Evolutionary conservation across 2,329 filamentous ascomycete species (phyloP).

Genomic region (Hypomyces perniciosus): DNA sequence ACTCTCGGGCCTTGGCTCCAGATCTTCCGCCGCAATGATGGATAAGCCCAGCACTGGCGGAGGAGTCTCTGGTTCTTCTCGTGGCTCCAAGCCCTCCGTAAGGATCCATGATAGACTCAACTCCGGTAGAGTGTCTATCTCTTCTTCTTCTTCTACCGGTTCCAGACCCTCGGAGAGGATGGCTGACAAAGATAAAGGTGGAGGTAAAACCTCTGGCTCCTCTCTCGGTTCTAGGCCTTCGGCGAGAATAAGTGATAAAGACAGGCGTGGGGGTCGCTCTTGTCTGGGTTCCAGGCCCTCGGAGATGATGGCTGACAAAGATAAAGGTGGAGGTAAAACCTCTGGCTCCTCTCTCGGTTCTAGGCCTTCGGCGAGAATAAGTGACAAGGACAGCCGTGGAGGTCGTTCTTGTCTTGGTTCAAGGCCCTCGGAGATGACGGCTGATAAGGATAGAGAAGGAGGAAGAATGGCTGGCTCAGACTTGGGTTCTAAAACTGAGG

Average conservation of each 20-base stretch:
- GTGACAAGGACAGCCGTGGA: no score
- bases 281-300: conserved; percentile 36
- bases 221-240: conserved; percentile 26
- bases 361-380: conserved; percentile 19
- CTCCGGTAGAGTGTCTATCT: conserved; percentile 17
- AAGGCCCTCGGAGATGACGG: conserved; percentile 30
- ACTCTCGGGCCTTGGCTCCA: conserved; percentile 25
- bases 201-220: conserved; percentile 24
- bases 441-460: conserved; percentile 19
- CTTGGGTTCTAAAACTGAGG: conserved; percentile 24
- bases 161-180: conserved; percentile 35
- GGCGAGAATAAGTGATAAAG: conserved; percentile 12
- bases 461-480: conserved; percentile 16
- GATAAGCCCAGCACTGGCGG: conserved; percentile 21
- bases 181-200: conserved; percentile 28
- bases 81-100: conserved; percentile 30
- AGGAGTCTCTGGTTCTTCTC: conserved; percentile 18
- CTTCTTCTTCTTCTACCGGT: conserved; percentile 30
- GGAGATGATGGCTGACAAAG: conserved; percentile 22
- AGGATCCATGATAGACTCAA: conserved; percentile 28
- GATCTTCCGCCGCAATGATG: conserved; percentile 23
- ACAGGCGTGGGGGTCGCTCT: conserved; percentile 18
- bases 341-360: conserved; percentile 24
- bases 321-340: conserved; percentile 16
- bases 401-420: conserved; percentile 32